Conservation (phyloP, 768 basidiomycete species). For the Lentinula raphanica region DNA sequence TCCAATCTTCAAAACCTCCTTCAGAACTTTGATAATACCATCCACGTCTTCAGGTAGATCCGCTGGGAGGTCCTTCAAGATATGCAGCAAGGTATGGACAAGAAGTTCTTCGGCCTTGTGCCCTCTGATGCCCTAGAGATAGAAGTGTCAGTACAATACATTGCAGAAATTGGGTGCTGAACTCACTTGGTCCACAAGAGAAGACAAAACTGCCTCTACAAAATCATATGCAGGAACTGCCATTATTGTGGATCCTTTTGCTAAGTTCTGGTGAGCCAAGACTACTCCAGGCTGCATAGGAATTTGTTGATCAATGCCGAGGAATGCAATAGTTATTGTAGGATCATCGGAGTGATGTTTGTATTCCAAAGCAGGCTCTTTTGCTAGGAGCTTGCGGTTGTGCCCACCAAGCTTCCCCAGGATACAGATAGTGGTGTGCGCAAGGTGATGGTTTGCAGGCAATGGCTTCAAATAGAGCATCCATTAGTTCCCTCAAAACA, state of each 20-base stretch:
- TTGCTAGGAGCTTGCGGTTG: constrained; percentile 80
- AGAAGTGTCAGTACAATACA: constrained; percentile 4
- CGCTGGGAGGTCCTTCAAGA: constrained; percentile 89
- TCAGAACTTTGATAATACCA: constrained; percentile 73
- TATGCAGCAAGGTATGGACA: constrained; percentile 82
- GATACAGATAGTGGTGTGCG: constrained; percentile 93
- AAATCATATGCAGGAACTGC: constrained; percentile 59
- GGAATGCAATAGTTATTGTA: constrained; percentile 68
- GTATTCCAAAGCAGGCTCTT: constrained; percentile 73
- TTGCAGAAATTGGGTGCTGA: neutral
- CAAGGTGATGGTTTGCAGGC: constrained; percentile 82
- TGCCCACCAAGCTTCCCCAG: constrained; percentile 94
- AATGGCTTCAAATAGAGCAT: constrained; percentile 89
- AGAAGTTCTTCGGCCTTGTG: constrained; percentile 74
- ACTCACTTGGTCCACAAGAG: constrained; percentile 71
- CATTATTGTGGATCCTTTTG: constrained; percentile 43
- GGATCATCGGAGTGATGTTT: constrained; percentile 66
- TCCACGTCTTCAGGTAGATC: constrained; percentile 82
- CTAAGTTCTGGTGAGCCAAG: constrained; percentile 61
- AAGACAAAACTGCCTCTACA: constrained; percentile 65
- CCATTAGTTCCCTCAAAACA: constrained; percentile 90
- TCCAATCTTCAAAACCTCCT: constrained; percentile 58
- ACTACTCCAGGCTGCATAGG: constrained; percentile 61
- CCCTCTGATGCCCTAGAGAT: constrained; percentile 56
- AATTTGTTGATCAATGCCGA: constrained; percentile 56